Percentiles rank a stretch among this genome's conserved stretches.
Evolutionary conservation across 1,284 basidiomycete genomes (phyloP).

Genomic region (Phenoliferia sp.): DNA sequence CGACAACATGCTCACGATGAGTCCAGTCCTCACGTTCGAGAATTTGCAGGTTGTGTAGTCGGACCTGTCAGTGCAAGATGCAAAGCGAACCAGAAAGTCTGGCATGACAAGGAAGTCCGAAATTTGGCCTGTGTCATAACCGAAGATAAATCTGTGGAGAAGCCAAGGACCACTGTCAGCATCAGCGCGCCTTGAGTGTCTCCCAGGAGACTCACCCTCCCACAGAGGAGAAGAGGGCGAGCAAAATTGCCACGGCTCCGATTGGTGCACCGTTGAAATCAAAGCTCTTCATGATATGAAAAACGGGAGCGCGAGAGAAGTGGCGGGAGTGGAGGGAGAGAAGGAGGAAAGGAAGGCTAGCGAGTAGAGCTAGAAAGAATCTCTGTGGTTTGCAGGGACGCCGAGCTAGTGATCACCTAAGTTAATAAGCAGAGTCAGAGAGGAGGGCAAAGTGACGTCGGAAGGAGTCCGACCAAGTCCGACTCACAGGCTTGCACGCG

Average conservation of each 20-base stretch:
- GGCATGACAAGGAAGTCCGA: slow-evolving; percentile 67
- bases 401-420: too few relatives aligned
- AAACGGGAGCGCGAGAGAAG: neutral
- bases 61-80: slow-evolving; percentile 50
- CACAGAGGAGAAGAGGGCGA: slow-evolving; percentile 67
- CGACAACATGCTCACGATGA: slow-evolving; percentile 63
- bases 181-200: neutral
- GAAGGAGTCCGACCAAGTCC: too few relatives aligned
- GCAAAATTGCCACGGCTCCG: slow-evolving; percentile 47
- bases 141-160: slow-evolving; percentile 43
- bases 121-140: slow-evolving; percentile 74
- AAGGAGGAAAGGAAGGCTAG: neutral
- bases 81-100: slow-evolving; percentile 65
- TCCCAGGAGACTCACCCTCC: slow-evolving; percentile 59
- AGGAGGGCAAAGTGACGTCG: too few relatives aligned
- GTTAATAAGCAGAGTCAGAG: too few relatives aligned
- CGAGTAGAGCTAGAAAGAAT: neutral
- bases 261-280: neutral
- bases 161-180: slow-evolving; percentile 6
- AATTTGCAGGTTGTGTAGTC: slow-evolving; percentile 36
- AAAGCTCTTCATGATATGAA: neutral
- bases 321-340: neutral
- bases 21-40: slow-evolving; percentile 40
- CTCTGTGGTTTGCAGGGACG: too few relatives aligned
- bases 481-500: too few relatives aligned